Conservation (phyloP, 148 eudicot genomes). For the Chenopodium album region DNA sequence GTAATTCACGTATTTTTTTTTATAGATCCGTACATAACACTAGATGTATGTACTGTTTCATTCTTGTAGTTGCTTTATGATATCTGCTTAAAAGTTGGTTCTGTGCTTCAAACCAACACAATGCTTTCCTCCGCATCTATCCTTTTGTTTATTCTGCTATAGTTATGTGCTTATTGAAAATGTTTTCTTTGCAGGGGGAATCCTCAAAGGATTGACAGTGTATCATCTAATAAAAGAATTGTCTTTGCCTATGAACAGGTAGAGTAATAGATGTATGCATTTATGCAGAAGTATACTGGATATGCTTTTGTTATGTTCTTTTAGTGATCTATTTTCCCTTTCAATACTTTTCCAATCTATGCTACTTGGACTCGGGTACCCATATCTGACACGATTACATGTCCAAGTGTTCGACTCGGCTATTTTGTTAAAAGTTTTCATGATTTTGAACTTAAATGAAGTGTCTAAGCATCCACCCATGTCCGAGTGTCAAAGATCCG, state of each 20-base stretch:
- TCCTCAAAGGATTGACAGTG: slow-evolving; percentile 89
- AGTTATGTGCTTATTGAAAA: not conserved
- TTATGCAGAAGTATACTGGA: not conserved
- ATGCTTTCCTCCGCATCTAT: not conserved
- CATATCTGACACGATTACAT: too few species aligned
- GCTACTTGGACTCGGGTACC: too few species aligned
- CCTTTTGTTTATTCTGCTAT: not conserved
- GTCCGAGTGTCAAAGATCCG: too few species aligned
- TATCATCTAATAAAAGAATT: slow-evolving; percentile 78
- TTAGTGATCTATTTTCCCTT: not conserved
- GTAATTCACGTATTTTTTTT: not conserved
- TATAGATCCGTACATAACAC: not conserved
- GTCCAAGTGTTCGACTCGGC: too few species aligned
- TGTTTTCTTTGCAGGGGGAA: slow-evolving; percentile 59
- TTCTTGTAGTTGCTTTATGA: not conserved
- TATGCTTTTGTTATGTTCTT: not conserved
- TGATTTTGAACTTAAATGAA: too few species aligned
- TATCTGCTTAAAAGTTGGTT: not conserved
- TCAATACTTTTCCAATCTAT: not conserved
- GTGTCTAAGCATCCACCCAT: too few species aligned
- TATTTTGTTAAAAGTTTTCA: too few species aligned
- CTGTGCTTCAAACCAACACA: not conserved
- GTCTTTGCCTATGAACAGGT: slow-evolving; percentile 97
- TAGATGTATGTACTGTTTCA: not conserved
- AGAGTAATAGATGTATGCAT: not conserved